phyloP scores from a whole-genome alignment of 805 yeast genomes.

The Candida ulmi region DNA sequence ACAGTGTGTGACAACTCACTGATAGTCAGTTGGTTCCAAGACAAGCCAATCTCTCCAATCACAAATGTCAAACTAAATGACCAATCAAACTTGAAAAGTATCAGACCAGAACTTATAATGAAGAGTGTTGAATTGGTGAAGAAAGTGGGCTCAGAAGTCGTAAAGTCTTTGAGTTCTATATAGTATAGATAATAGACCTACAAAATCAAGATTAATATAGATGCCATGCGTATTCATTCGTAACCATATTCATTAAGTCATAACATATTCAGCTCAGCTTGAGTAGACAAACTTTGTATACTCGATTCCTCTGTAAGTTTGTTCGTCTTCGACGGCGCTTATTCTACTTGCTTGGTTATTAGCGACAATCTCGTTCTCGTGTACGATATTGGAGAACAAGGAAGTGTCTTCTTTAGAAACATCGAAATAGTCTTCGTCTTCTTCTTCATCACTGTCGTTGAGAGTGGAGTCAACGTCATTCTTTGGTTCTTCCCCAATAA shows the following conservation, averaged over 20 bases:
- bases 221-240: no score
- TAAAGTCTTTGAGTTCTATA: constrained; percentile 23
- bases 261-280: background rate
- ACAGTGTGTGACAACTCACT: constrained; percentile 83
- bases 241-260: background rate
- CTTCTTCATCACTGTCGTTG: constrained; percentile 26
- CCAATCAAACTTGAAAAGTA: constrained; percentile 46
- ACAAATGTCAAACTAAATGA: constrained; percentile 59
- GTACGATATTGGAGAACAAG: constrained; percentile 48
- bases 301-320: constrained; percentile 34
- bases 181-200: background rate
- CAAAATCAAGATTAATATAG: no score
- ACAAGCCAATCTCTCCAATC: constrained; percentile 68
- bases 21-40: constrained; percentile 63
- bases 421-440: constrained; percentile 14
- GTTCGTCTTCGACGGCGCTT: constrained; percentile 40
- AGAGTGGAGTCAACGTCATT: constrained; percentile 11
- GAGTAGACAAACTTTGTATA: background rate
- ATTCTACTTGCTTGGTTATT: constrained; percentile 44
- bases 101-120: constrained; percentile 40
- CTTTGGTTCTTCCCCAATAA: constrained; percentile 31
- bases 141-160: constrained; percentile 57
- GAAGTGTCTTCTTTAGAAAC: constrained; percentile 37
- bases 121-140: constrained; percentile 55
- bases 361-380: constrained; percentile 53